These are phyloP conservation scores for Excoecaria agallocha DNA, from an alignment of 345 rosid genomes.

Conservation along the genomic window DNA sequence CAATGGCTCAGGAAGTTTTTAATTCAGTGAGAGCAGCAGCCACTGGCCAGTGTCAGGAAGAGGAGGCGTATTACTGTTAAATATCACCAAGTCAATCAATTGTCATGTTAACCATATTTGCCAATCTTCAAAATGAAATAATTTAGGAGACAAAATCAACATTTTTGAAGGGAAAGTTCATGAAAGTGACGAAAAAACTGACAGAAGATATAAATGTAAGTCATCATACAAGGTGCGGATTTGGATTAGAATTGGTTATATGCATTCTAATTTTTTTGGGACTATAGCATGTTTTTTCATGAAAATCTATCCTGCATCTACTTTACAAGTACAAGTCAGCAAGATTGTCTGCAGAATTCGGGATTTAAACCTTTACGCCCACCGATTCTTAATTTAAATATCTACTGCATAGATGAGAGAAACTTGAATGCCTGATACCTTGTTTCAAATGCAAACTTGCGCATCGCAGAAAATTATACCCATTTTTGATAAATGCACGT, in stretches of 20 bases:
- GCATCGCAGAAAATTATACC: neutral
- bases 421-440: neutral
- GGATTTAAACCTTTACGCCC: neutral
- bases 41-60: constrained; percentile 96
- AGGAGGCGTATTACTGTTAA: constrained; percentile 62
- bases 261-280: neutral
- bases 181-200: neutral
- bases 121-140: constrained; percentile 10
- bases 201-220: constrained; percentile 2
- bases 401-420: too few species aligned
- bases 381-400: neutral
- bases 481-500: neutral
- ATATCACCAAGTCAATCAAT: constrained; percentile 26
- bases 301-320: constrained; percentile 1
- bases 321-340: neutral
- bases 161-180: neutral
- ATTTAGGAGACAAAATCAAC: constrained; percentile 3
- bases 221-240: neutral
- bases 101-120: constrained; percentile 3
- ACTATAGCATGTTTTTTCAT: neutral
- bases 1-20: constrained; percentile 62
- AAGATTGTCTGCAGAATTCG: neutral
- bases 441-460: neutral
- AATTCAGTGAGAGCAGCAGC: constrained; percentile 82
- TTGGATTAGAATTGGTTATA: neutral